Percentiles rank a stretch among this genome's conserved stretches.
phyloP scores from a whole-genome alignment of 1,139 yeast species.

The Magnusiomyces magnusii region DNA sequence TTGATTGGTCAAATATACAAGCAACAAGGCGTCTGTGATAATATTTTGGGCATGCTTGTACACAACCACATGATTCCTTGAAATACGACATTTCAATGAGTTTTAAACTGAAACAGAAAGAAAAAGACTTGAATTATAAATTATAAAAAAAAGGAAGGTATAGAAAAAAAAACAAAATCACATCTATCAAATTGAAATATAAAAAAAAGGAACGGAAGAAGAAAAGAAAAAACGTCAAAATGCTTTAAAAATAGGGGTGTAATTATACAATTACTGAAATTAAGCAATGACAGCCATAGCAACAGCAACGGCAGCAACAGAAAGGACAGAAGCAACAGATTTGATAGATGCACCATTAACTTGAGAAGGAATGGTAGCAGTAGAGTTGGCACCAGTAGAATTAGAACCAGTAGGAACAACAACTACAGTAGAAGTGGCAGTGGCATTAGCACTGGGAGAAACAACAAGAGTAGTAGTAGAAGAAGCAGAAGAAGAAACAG shows the following conservation, averaged over 20 bases:
- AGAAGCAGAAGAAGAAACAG: neutral
- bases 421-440: conserved; percentile 3
- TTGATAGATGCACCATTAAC: conserved; percentile 4
- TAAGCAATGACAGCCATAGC: conserved; percentile 8
- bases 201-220: too few species aligned
- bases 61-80: too few species aligned
- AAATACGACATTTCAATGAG: too few species aligned
- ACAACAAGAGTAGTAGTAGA: neutral
- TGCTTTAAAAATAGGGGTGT: neutral
- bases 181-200: neutral
- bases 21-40: too few species aligned
- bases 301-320: conserved; percentile 4
- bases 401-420: neutral
- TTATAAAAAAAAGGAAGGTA: neutral
- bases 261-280: neutral
- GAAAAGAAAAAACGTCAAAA: too few species aligned
- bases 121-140: neutral
- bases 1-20: too few species aligned
- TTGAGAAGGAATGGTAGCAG: neutral
- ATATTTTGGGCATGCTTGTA: too few species aligned
- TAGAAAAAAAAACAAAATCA: neutral
- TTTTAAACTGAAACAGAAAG: neutral
- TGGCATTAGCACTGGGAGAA: conserved; percentile 3
- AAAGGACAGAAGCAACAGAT: conserved; percentile 6
- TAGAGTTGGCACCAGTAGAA: neutral